Percentiles rank a stretch among this genome's conserved stretches.
Evolutionary conservation across 2,329 filamentous ascomycete species (phyloP).

Genomic region (Chaetomiaceae sp.): DNA sequence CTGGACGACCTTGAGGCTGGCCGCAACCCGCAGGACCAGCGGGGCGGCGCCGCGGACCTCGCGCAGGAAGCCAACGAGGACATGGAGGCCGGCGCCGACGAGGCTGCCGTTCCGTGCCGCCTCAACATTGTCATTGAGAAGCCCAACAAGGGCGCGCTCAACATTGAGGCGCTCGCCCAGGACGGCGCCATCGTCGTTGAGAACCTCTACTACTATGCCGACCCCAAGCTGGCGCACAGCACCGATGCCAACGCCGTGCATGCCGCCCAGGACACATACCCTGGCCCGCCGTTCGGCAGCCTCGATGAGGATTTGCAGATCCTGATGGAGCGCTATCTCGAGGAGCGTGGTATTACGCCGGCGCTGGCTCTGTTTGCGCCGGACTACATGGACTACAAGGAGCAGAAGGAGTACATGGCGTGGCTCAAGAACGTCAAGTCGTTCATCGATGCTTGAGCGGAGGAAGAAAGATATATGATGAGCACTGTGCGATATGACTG

Average conservation of each 20-base stretch:
- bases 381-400: constrained; percentile 96
- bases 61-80: constrained; percentile 49
- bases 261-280: constrained; percentile 73
- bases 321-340: constrained; percentile 86
- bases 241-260: constrained; percentile 72
- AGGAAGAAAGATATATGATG: not conserved
- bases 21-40: constrained; percentile 52
- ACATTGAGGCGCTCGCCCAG: constrained; percentile 80
- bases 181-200: constrained; percentile 84
- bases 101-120: constrained; percentile 69
- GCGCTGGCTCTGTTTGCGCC: constrained; percentile 85
- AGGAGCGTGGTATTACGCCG: constrained; percentile 87
- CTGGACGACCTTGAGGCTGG: constrained; percentile 37
- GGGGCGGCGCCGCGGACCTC: constrained; percentile 46
- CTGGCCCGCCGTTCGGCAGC: constrained; percentile 87
- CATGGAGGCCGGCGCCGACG: constrained; percentile 42
- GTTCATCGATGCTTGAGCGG: constrained; percentile 67
- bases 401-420: constrained; percentile 91
- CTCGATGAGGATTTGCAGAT: constrained; percentile 94
- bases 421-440: constrained; percentile 87
- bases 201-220: constrained; percentile 82
- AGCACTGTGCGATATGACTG: constrained; percentile 14
- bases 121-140: constrained; percentile 88
- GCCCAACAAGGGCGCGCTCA: constrained; percentile 75
- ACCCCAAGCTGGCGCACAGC: constrained; percentile 71